Percentiles rank a stretch among this genome's conserved stretches.
Conservation (phyloP, 129 eudicot species). For the Scalesia atractyloides region DNA sequence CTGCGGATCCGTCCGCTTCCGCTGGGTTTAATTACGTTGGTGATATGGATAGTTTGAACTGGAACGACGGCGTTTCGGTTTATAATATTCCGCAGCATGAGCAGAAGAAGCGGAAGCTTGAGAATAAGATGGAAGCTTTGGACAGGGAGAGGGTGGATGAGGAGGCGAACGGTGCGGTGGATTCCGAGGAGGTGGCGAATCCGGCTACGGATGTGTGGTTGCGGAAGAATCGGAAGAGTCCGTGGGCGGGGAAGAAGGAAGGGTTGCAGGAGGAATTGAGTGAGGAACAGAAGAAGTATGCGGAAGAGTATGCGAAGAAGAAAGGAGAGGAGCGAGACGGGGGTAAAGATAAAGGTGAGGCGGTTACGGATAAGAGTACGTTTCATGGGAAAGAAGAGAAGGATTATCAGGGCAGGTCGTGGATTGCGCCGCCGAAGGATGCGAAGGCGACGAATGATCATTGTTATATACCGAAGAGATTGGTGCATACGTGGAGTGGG, state of each 20-base stretch:
- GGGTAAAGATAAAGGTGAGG: constrained; percentile 60
- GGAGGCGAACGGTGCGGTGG: constrained; percentile 11
- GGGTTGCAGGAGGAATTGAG: constrained; percentile 74
- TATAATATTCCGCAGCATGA: constrained; percentile 71
- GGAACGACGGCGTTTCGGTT: constrained; percentile 55
- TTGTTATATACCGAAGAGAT: constrained; percentile 89
- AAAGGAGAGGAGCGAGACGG: constrained; percentile 75
- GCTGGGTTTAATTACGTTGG: constrained; percentile 71
- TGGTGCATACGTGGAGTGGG: constrained; percentile 98
- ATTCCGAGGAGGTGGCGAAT: constrained; percentile 50
- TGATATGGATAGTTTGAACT: constrained; percentile 58
- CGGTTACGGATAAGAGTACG: constrained; percentile 66
- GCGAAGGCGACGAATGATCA: constrained; percentile 79
- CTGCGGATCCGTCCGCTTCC: constrained; percentile 79
- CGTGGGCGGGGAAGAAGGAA: constrained; percentile 94
- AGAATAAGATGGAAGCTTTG: constrained; percentile 63
- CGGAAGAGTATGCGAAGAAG: constrained; percentile 89
- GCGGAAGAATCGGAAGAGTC: constrained; percentile 75
- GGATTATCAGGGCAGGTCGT: constrained; percentile 96
- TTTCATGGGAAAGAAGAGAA: constrained; percentile 94
- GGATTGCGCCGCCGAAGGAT: constrained; percentile 95
- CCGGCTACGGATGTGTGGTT: constrained; percentile 81
- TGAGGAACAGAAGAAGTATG: constrained; percentile 95
- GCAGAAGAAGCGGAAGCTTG: constrained; percentile 73
- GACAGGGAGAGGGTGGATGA: constrained; percentile 42